Percentiles rank a stretch among this genome's conserved stretches.
Evolutionary conservation across 306 rosid species (phyloP).

Genomic region (Vigna nakashimae): DNA sequence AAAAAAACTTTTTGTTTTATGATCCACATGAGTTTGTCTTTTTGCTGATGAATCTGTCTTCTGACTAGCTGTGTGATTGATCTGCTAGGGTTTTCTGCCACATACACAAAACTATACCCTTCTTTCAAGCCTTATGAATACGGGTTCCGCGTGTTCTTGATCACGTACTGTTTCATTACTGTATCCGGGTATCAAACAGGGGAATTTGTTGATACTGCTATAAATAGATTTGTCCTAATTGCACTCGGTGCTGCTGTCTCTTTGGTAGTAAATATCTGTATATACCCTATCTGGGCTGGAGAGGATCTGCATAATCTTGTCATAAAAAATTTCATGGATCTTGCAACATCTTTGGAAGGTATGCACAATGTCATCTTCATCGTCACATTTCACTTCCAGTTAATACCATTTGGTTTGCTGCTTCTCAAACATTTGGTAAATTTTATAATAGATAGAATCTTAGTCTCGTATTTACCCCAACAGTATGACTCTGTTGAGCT

Average conservation of each 20-base stretch:
- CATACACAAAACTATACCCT: constrained; percentile 74
- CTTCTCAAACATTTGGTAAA: neutral
- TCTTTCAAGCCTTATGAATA: constrained; percentile 6
- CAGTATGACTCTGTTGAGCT: neutral
- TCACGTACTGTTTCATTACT: constrained; percentile 16
- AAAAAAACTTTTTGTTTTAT: neutral
- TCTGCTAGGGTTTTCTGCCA: constrained; percentile 68
- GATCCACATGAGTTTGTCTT: neutral
- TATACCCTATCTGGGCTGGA: constrained; percentile 95
- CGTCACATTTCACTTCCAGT: neutral
- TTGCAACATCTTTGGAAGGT: constrained; percentile 26
- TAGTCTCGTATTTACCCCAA: neutral
- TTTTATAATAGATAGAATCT: neutral
- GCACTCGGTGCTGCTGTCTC: constrained; percentile 86
- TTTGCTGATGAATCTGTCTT: constrained; percentile 22
- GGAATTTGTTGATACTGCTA: neutral
- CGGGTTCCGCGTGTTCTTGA: constrained; percentile 6
- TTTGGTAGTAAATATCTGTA: constrained; percentile 76
- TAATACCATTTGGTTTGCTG: neutral
- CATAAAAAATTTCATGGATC: neutral
- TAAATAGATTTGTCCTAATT: constrained; percentile 47
- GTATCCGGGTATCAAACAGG: constrained; percentile 4
- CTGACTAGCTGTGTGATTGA: constrained; percentile 40
- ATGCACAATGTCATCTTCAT: neutral
- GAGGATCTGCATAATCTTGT: constrained; percentile 82